Evolutionary conservation across 768 basidiomycete species (phyloP), one percentile per base, ranked within the genome.

Genomic region (Candolleomyces aberdarensis): DNA sequence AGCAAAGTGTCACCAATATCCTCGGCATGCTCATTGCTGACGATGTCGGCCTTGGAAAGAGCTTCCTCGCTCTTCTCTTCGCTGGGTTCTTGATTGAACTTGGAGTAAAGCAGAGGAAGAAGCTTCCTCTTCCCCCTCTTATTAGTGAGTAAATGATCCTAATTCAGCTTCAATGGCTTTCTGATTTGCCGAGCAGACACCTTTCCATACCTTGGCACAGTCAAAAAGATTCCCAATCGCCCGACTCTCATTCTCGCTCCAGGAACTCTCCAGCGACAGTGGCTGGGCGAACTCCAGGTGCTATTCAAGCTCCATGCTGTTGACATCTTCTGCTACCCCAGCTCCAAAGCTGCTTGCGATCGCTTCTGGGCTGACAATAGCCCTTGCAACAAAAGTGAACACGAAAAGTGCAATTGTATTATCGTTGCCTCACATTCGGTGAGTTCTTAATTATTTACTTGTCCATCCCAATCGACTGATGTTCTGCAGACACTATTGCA

Each of bases 1-100:
- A 47, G 0, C 15, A 26, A 8, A 17, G 39, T 4, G 17, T 56
- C 6, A 20, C 22, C 17, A 39, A 54, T 41, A 19, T 15, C 41
- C 8, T 46, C 15, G 67, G 67, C 14, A 57, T 66, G 3, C 64
- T 68, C 7, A 56, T 66, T 29, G 58, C 62, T 15, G 68, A 68
- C 39, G 62, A 63, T n/a, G 72, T 74, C 11, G 70, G 74, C 0
- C 64, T 74, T 0, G 70, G 73, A 0, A 75, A 75, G 51, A 74
- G 71, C 0, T 63, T 64, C 7, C 66, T 67, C 20, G 56, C 68
- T 0, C 46, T 67, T 2, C 47, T 62, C 0, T 31, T 67, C 0
- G 56, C 71, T 2, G 66, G 64, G 0, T 68, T 69, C 48, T 51
- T 73, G 3, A 61, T 59, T 3, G 57, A 62, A 19, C 36, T 49